Percentiles rank a stretch among this genome's conserved stretches.
These are phyloP conservation scores for Cercospora brassicicola DNA, from an alignment of 2,329 filamentous ascomycete species.

Conservation along the genomic window DNA sequence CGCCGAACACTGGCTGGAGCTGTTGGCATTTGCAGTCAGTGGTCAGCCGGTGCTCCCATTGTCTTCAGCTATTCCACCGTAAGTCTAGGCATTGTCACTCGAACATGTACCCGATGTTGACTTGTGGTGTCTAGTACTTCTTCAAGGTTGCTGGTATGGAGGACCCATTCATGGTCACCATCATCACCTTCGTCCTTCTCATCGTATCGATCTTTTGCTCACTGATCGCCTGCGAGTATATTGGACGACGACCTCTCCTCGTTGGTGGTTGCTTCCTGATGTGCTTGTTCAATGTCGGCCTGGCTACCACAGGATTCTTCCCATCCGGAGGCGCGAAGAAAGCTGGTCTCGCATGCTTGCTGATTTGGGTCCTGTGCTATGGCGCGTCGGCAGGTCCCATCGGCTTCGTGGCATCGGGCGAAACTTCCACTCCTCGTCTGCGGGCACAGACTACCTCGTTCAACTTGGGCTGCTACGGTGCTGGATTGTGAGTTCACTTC, in stretches of 20 bases:
- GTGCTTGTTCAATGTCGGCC: conserved; percentile 23
- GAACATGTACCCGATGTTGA: neutral
- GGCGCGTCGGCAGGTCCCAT: conserved; percentile 25
- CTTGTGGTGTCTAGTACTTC: conserved; percentile 16
- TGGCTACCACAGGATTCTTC: conserved; percentile 20
- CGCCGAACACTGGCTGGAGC: conserved; percentile 24
- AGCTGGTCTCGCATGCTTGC: conserved; percentile 21
- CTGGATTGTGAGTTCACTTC: conserved; percentile 17
- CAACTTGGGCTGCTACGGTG: conserved; percentile 13
- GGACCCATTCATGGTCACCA: conserved; percentile 23
- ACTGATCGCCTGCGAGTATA: conserved; percentile 21
- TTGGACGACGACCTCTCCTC: conserved; percentile 22
- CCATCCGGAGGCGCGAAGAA: conserved; percentile 13
- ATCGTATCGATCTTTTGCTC: conserved; percentile 37
- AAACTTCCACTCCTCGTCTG: conserved; percentile 21
- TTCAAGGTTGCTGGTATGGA: conserved; percentile 24
- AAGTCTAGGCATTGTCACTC: neutral
- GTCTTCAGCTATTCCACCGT: conserved; percentile 26
- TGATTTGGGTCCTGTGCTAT: conserved; percentile 25
- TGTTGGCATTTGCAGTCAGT: conserved; percentile 25
- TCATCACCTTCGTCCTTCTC: conserved; percentile 42
- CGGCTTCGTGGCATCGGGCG: conserved; percentile 20
- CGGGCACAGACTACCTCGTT: conserved; percentile 19
- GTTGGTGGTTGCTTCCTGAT: conserved; percentile 22
- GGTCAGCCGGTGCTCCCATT: conserved; percentile 24